phyloP scores from a whole-genome alignment of 2,329 filamentous ascomycete genomes.

The Sporothrix dimorphospora region DNA sequence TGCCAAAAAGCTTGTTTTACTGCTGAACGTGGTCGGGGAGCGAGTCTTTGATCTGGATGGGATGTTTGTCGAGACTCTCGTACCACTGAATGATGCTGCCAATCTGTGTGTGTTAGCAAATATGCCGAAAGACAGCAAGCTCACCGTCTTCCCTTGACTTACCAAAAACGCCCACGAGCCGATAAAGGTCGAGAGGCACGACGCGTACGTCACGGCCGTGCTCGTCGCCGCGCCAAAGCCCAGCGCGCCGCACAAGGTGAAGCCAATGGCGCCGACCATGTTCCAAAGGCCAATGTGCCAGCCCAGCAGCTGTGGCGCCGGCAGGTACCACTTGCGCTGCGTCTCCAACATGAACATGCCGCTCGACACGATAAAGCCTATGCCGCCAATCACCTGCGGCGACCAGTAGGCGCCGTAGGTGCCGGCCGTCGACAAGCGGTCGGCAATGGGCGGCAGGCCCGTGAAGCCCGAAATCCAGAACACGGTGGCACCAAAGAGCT shows the following conservation, averaged over 20 bases:
- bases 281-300: slow-evolving; percentile 73
- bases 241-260: slow-evolving; percentile 63
- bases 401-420: slow-evolving; percentile 64
- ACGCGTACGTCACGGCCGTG: slow-evolving; percentile 50
- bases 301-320: slow-evolving; percentile 59
- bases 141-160: slow-evolving; percentile 28
- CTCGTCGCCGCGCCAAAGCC: slow-evolving; percentile 51
- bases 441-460: slow-evolving; percentile 58
- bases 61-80: slow-evolving; percentile 42
- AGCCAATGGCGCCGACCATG: slow-evolving; percentile 64
- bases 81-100: slow-evolving; percentile 42
- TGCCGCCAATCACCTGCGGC: slow-evolving; percentile 64
- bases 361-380: slow-evolving; percentile 62
- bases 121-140: neutral
- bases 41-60: slow-evolving; percentile 35
- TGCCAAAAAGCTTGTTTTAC: neutral
- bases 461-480: slow-evolving; percentile 68
- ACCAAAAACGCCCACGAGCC: slow-evolving; percentile 55
- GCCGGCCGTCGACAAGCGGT: slow-evolving; percentile 49
- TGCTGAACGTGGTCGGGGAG: slow-evolving; percentile 16
- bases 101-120: slow-evolving; percentile 34
- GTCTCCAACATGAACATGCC: slow-evolving; percentile 68
- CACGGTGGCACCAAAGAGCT: slow-evolving; percentile 62
- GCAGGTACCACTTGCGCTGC: slow-evolving; percentile 64
- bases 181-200: slow-evolving; percentile 53